Conservation (phyloP, 352 stramenopile genomes). For the Globisporangium viniferum region DNA sequence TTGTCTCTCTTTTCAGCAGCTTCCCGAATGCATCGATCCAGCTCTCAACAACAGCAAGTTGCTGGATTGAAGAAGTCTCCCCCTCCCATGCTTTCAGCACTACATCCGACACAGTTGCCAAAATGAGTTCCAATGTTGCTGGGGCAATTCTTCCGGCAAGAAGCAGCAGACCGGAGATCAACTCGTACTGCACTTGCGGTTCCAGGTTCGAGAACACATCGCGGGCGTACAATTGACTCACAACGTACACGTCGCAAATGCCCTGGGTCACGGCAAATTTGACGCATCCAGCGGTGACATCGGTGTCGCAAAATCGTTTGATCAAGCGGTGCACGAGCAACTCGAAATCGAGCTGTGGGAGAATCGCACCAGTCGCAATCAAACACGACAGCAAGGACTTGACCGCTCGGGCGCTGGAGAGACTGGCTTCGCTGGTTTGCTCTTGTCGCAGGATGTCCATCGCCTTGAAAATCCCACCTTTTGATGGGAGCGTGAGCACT, state of each 20-base stretch:
- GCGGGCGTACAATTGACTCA: conserved; percentile 17
- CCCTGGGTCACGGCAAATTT: conserved; percentile 34
- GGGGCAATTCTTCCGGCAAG: conserved; percentile 8
- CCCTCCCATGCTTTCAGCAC: background rate
- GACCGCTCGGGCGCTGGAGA: conserved; percentile 3
- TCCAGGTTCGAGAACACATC: conserved; percentile 5
- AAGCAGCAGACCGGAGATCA: background rate
- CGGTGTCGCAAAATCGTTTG: conserved; percentile 13
- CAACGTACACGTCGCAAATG: conserved; percentile 32
- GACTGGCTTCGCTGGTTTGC: conserved; percentile 7
- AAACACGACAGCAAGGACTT: conserved; percentile 14
- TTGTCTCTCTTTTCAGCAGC: background rate
- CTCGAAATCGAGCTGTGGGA: conserved; percentile 15
- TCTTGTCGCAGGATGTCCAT: conserved; percentile 31
- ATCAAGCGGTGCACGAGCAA: conserved; percentile 13
- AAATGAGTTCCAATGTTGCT: conserved; percentile 1
- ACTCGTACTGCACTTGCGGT: conserved; percentile 4
- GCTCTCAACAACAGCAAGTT: background rate
- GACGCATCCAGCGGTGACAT: conserved; percentile 26
- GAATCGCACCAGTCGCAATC: conserved; percentile 1
- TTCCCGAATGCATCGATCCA: conserved; percentile 12
- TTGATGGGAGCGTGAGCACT: conserved; percentile 28
- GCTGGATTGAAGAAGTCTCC: background rate
- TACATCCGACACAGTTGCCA: background rate
- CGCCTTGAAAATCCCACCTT: conserved; percentile 26